These are phyloP conservation scores for Deuterostichococcus epilithicus DNA, from an alignment of 139 green algal species.

Conservation along the genomic window DNA sequence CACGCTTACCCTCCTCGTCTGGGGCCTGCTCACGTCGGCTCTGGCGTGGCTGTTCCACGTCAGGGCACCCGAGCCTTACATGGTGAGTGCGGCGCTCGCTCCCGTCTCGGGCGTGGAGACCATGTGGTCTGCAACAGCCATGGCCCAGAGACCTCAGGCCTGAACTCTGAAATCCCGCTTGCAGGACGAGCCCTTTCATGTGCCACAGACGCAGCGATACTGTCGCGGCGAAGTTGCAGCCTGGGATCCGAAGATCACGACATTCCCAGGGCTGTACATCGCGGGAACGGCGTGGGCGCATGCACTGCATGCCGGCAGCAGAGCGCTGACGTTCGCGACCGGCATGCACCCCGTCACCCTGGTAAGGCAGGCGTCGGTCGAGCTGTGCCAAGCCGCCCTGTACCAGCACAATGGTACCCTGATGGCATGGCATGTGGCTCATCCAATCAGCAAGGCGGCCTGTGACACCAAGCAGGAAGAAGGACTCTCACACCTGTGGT, in stretches of 20 bases:
- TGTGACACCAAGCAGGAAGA: too few relatives aligned
- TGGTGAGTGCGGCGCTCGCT: conserved; percentile 19
- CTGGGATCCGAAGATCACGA: conserved; percentile 96
- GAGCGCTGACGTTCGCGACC: conserved; percentile 33
- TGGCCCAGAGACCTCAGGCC: not conserved
- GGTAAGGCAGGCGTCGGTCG: conserved; percentile 53
- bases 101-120: not conserved
- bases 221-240: conserved; percentile 58
- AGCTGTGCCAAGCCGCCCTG: conserved; percentile 33
- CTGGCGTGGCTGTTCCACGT: conserved; percentile 12
- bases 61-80: conserved; percentile 34
- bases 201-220: conserved; percentile 82
- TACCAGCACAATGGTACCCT: not conserved
- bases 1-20: too few relatives aligned
- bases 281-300: conserved; percentile 30
- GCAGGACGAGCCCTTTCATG: conserved; percentile 93
- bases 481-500: too few relatives aligned
- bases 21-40: too few relatives aligned
- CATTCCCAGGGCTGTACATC: conserved; percentile 88
- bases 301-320: not conserved
- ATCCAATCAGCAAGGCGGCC: too few relatives aligned
- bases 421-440: too few relatives aligned
- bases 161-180: not conserved
- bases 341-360: conserved; percentile 43
- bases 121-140: not conserved